phyloP scores from a whole-genome alignment of 116 monocot genomes.

The Cymodocea nodosa region DNA sequence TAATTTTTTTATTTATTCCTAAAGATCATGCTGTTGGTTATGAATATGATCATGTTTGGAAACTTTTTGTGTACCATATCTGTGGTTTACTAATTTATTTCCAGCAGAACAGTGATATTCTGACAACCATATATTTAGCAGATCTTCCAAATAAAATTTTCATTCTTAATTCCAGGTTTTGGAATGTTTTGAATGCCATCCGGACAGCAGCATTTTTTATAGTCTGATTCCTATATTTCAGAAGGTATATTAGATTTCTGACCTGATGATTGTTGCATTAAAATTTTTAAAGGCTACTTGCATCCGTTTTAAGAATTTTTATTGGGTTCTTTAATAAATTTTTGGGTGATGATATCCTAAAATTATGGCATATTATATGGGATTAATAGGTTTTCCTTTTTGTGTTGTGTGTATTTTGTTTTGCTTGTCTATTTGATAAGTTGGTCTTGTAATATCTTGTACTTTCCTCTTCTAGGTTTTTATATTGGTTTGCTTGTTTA shows the following conservation, averaged over 20 bases:
- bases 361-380: too few species aligned
- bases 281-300: not conserved
- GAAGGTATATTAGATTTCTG: slow-evolving; percentile 40
- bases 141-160: not conserved
- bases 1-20: not conserved
- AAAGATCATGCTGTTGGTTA: not conserved
- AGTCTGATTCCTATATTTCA: slow-evolving; percentile 86
- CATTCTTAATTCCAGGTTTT: not conserved
- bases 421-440: too few species aligned
- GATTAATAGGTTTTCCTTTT: too few species aligned
- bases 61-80: not conserved
- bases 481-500: too few species aligned
- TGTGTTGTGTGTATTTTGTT: too few species aligned
- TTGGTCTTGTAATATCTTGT: too few species aligned
- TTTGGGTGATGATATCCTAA: too few species aligned
- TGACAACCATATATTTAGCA: not conserved
- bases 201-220: slow-evolving; percentile 57
- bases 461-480: too few species aligned
- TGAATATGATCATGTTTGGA: not conserved
- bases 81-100: not conserved
- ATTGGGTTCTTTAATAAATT: too few species aligned
- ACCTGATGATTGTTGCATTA: not conserved
- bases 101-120: not conserved
- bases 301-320: too few species aligned
- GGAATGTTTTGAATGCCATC: not conserved